Percentiles rank a stretch among this genome's conserved stretches.
phyloP scores from a whole-genome alignment of 805 yeast species.

The Babjeviella inositovora region DNA sequence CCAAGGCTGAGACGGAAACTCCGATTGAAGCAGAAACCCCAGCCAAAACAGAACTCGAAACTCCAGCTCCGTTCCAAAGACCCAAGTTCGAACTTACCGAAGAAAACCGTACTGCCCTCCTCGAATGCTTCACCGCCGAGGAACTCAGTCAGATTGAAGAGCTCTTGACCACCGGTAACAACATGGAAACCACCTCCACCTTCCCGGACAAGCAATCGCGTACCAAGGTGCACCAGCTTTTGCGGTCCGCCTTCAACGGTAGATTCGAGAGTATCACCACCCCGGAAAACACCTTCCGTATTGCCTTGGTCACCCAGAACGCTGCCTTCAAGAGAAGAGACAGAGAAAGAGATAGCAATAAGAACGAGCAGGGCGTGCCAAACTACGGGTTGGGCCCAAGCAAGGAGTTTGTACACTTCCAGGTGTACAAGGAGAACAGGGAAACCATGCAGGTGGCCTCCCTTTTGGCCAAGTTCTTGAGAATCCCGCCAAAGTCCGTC shows the following conservation, averaged over 20 bases:
- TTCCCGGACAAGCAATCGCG: conserved; percentile 61
- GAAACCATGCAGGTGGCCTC: conserved; percentile 95
- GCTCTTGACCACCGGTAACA: conserved; percentile 35
- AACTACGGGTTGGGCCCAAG: conserved; percentile 64
- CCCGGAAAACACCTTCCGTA: conserved; percentile 42
- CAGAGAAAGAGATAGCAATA: conserved; percentile 14
- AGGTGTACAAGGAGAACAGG: conserved; percentile 83
- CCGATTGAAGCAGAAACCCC: conserved; percentile 6
- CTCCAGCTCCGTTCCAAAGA: conserved; percentile 4
- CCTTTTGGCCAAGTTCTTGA: conserved; percentile 52
- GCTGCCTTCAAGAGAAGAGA: conserved; percentile 12
- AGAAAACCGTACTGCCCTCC: conserved; percentile 28
- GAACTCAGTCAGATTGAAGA: conserved; percentile 41
- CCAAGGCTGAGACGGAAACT: background rate
- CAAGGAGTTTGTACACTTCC: conserved; percentile 56
- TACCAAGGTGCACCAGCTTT: conserved; percentile 60
- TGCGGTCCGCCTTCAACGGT: conserved; percentile 60
- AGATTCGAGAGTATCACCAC: conserved; percentile 72
- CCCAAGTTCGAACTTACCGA: conserved; percentile 25
- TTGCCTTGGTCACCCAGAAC: conserved; percentile 33
- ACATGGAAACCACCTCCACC: conserved; percentile 36
- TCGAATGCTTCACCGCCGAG: conserved; percentile 38
- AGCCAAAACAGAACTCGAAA: conserved; percentile 7
- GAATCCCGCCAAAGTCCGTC: conserved; percentile 55
- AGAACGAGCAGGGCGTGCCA: conserved; percentile 27